Percentiles rank a stretch among this genome's conserved stretches.
Conservation (phyloP, 148 eudicot genomes). For the Gaultheria prostrata region DNA sequence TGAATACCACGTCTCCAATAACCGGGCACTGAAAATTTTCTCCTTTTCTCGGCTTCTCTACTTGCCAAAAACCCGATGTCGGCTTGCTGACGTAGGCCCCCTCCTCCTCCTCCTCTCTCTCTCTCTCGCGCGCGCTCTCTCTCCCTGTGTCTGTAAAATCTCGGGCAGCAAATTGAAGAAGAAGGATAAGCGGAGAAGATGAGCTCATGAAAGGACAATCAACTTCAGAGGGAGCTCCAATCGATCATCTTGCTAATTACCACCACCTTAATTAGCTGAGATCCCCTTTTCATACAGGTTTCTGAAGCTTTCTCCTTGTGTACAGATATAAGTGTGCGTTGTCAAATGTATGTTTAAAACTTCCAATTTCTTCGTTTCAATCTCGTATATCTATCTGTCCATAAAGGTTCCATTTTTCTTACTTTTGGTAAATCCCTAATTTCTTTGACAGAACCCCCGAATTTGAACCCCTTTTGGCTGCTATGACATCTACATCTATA, state of each 20-base stretch:
- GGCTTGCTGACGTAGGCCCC: no score
- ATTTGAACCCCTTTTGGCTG: not conserved
- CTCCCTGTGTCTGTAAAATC: not conserved
- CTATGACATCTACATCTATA: not conserved
- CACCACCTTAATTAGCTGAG: not conserved
- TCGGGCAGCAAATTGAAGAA: not conserved
- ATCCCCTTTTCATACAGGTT: conserved; percentile 12
- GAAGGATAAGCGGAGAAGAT: not conserved
- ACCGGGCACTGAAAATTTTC: no score
- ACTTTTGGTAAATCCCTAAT: not conserved
- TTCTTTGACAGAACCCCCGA: not conserved
- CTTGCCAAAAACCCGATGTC: no score
- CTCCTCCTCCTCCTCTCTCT: no score
- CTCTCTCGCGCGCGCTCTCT: no score
- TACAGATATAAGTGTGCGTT: not conserved
- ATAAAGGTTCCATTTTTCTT: not conserved
- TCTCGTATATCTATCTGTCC: no score
- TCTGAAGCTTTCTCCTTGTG: not conserved
- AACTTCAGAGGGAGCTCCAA: not conserved
- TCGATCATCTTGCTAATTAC: not conserved
- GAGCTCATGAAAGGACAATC: not conserved
- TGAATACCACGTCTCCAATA: no score
- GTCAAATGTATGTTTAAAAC: not conserved
- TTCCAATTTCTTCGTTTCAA: not conserved
- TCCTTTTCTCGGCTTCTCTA: no score